Evolutionary conservation across 2,329 filamentous ascomycete genomes (phyloP), one percentile per base, ranked within the genome.

Genomic region (Alternaria arborescens): DNA sequence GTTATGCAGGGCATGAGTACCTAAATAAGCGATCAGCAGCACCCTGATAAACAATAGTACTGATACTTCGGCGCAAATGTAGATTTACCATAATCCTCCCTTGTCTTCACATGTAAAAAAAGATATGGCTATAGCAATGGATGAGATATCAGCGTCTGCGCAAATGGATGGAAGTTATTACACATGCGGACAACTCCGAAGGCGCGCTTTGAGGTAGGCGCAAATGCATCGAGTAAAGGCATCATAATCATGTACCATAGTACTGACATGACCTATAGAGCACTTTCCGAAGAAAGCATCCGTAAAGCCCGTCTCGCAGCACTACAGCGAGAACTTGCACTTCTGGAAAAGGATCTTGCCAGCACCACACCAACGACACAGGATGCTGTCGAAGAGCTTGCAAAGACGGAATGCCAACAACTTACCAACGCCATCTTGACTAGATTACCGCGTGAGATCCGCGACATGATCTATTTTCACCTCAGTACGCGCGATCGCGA

Each of bases 391-490:
- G 60, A 61, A 18, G 41, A 59, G 30, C 47, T 68, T 18, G 69
- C 67, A 3, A 60, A 57, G 47, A 48, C 66, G 32, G 64, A 70
- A 62, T 70, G 67, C 40, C 41, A 51, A 2, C 30, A 55, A 3
- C 48, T 71, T 5, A 62, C 60, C 5, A 50, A 55, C 12, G 28
- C 41, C 0, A 28, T 71, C 20, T 36, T 61, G 18, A 44, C 20
- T 43, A 63, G 30, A n/a, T n/a, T 69, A 5, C 66, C 66, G 1
- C 58, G 65, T 10, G 66, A 69, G 34, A 34, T 69, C 2, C 67
- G 68, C 8, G 67, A 71, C n/a, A 70, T 69, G 63, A 61, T 71
- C 3, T 69, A 63, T 38, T 28, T 55, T 1, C 55, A 69, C 14
- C 62, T 71, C 26, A 64, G 55, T n/a, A 64, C 55, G 4, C 58